Evolutionary conservation across 1,284 basidiomycete genomes (phyloP).

Genomic region (Chalciporus piperatoides): DNA sequence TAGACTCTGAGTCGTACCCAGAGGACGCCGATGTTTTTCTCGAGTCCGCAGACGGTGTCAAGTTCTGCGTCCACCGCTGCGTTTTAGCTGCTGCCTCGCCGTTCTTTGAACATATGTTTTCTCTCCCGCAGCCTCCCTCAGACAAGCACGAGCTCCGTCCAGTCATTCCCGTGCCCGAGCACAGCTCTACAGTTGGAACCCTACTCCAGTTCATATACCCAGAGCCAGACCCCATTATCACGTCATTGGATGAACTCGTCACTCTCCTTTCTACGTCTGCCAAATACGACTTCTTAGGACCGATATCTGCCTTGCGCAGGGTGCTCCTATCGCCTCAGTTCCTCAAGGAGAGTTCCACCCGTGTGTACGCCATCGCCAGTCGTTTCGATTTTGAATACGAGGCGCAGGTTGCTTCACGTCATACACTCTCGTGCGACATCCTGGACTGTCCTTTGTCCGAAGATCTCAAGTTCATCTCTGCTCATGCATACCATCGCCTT

Average conservation of each 20-base stretch:
- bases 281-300: slow-evolving; percentile 60
- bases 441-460: slow-evolving; percentile 52
- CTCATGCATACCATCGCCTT: slow-evolving; percentile 61
- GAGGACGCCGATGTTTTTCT: slow-evolving; percentile 55
- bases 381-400: slow-evolving; percentile 60
- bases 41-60: slow-evolving; percentile 43
- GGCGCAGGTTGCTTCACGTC: slow-evolving; percentile 47
- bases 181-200: slow-evolving; percentile 39
- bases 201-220: slow-evolving; percentile 58
- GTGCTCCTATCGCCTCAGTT: slow-evolving; percentile 50
- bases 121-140: slow-evolving; percentile 50
- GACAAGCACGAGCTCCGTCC: slow-evolving; percentile 34
- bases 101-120: slow-evolving; percentile 67
- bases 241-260: slow-evolving; percentile 50
- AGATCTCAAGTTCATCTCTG: slow-evolving; percentile 64
- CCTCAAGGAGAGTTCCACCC: slow-evolving; percentile 45
- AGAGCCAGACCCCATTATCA: slow-evolving; percentile 42
- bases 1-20: slow-evolving; percentile 36
- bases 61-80: slow-evolving; percentile 60
- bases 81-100: slow-evolving; percentile 60
- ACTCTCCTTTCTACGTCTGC: slow-evolving; percentile 50
- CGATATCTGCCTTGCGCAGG: slow-evolving; percentile 45
- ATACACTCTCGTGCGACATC: slow-evolving; percentile 54
- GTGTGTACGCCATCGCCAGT: slow-evolving; percentile 68
- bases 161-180: slow-evolving; percentile 54